Evolutionary conservation across 352 stramenopile genomes (phyloP), one percentile per base, ranked within the genome.

Genomic region (Phytophthora aleatoria): DNA sequence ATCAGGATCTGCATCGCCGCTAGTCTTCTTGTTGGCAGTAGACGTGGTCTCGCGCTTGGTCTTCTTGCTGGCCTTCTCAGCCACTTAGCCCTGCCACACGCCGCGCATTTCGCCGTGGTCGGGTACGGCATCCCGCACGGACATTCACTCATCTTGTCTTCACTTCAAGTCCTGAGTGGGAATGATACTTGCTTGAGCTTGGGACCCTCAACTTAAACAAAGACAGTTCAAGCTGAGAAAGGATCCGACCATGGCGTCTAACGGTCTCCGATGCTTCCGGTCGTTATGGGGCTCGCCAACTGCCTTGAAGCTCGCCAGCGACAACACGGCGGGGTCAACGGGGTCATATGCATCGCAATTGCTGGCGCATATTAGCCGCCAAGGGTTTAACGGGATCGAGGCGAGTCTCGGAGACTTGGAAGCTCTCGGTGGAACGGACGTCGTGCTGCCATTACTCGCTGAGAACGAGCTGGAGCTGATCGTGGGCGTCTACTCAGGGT

Each of bases 301-400:
- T 5, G 68, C 71, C 15, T 52, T 61, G 44, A 66, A 73, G 36
- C 73, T 87, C 15, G 55, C 57, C 2, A 45, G 33, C 3, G 41
- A 57, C 20, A 52, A 69, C 28, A 60, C 50, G 3, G 55, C 38
- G 2, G 42, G 41, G 2, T 57, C 54, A 7, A 53, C 64, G 12
- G 54, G 59, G 5, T 70, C 58, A 16, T 84, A 81, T 44, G 77
- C 57, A 7, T 54, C 64, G 10, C 61, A 63, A 30, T 55, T 87
- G 41, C 51, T 87, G 5, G 49, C 64, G 33, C 77, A 76, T 43
- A 69, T 89, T 31, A 47, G 65, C 9, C 56, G 62, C 1, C 80
- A 89, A 65, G 80, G 80, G 39, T 91, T 81, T 58, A 70, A 87
- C 57, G 83, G 83, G 31, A 69, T 91, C n/a, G 83, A 91, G 57